Evolutionary conservation across 1,139 yeast species (phyloP).

Genomic region (Hemisphaericaspora subhashii): DNA sequence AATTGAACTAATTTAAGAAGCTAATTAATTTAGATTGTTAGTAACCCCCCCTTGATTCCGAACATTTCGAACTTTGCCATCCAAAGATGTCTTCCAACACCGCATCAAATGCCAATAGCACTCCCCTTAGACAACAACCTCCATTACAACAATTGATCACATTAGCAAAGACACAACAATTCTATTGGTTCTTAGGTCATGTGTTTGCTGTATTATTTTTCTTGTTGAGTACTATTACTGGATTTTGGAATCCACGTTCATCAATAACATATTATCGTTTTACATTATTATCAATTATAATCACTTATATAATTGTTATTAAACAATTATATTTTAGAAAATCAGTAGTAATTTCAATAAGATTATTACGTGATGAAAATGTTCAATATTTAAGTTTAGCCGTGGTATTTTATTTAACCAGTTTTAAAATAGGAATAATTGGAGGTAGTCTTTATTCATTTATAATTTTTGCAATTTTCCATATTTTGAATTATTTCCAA

Average conservation of each 20-base stretch:
- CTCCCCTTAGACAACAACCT: slow-evolving; percentile 7
- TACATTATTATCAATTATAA: slow-evolving; percentile 41
- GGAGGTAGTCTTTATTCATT: slow-evolving; percentile 52
- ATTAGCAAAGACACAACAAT: slow-evolving; percentile 43
- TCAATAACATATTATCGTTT: slow-evolving; percentile 36
- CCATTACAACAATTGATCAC: slow-evolving; percentile 12
- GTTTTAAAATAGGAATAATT: slow-evolving; percentile 31
- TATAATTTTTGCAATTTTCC: slow-evolving; percentile 58
- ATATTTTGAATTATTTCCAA: slow-evolving; percentile 52
- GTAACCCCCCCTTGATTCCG: neutral
- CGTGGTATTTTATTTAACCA: slow-evolving; percentile 30
- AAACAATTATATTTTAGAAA: slow-evolving; percentile 45
- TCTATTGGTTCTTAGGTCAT: slow-evolving; percentile 57
- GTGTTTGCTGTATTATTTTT: slow-evolving; percentile 39
- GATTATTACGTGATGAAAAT: slow-evolving; percentile 45
- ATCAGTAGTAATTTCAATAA: slow-evolving; percentile 12
- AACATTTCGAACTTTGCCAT: neutral
- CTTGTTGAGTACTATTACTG: slow-evolving; percentile 27
- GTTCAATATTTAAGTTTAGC: slow-evolving; percentile 51
- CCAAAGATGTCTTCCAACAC: neutral
- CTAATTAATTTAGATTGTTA: no score
- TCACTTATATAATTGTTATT: slow-evolving; percentile 49
- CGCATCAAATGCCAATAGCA: slow-evolving; percentile 1
- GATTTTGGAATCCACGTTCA: slow-evolving; percentile 30
- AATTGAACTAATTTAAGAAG: no score